Evolutionary conservation across 2,329 filamentous ascomycete species (phyloP).

Genomic region (Penicillium sp.): DNA sequence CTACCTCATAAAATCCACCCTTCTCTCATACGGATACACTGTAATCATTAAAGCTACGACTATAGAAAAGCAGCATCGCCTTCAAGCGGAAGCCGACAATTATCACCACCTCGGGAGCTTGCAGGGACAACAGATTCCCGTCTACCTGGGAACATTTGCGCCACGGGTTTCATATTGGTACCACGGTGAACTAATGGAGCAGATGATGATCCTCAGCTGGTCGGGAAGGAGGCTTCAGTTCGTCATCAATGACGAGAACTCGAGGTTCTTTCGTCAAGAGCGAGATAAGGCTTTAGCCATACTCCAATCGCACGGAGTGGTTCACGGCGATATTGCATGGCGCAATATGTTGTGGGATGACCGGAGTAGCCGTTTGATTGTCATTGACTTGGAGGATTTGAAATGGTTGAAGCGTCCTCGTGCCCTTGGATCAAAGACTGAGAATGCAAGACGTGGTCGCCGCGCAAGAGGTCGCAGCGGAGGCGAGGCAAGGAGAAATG

Average conservation of each 20-base stretch:
- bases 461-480: no score
- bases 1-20: slow-evolving; percentile 24
- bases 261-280: slow-evolving; percentile 1
- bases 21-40: slow-evolving; percentile 24
- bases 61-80: slow-evolving; percentile 12
- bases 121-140: slow-evolving; percentile 22
- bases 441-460: slow-evolving; percentile 6
- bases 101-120: slow-evolving; percentile 18
- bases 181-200: neutral
- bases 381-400: slow-evolving; percentile 25
- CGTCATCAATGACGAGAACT: neutral
- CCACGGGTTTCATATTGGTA: neutral
- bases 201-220: neutral
- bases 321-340: slow-evolving; percentile 18
- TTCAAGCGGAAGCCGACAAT: slow-evolving; percentile 20
- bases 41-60: slow-evolving; percentile 25
- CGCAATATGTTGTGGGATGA: slow-evolving; percentile 25
- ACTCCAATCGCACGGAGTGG: slow-evolving; percentile 13
- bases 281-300: slow-evolving; percentile 10
- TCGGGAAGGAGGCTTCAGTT: neutral
- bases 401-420: slow-evolving; percentile 15
- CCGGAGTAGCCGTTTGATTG: slow-evolving; percentile 7
- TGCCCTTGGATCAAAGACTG: slow-evolving; percentile 11
- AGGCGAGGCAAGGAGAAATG: no score
- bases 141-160: slow-evolving; percentile 9